Evolutionary conservation across 2,329 filamentous ascomycete species (phyloP).

Genomic region (Cadophora gregata): DNA sequence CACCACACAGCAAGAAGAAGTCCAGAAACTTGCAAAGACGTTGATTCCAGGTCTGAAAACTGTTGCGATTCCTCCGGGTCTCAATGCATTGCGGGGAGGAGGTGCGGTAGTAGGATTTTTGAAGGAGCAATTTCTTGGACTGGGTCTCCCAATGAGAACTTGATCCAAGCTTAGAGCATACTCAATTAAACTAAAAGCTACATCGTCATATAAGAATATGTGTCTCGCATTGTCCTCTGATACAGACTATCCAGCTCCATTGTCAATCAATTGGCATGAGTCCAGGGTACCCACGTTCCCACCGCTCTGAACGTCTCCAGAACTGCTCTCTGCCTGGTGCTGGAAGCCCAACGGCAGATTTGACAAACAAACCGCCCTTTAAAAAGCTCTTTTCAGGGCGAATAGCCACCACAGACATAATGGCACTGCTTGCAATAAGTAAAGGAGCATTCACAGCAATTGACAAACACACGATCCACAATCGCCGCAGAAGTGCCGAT

Average conservation of each 20-base stretch:
- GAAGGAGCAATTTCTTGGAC: conserved; percentile 14
- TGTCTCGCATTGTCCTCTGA: neutral
- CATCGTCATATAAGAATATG: neutral
- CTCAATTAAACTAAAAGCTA: neutral
- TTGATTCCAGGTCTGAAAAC: conserved; percentile 23
- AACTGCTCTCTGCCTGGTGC: conserved; percentile 24
- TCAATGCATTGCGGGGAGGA: conserved; percentile 21
- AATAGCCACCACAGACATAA: conserved; percentile 21
- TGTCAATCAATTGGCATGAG: conserved; percentile 15
- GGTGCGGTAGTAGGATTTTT: conserved; percentile 23
- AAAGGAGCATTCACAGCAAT: neutral
- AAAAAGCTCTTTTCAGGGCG: conserved; percentile 19
- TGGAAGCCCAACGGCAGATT: conserved; percentile 22
- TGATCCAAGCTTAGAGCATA: neutral
- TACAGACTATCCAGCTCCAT: neutral
- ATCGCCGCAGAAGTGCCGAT: conserved; percentile 27
- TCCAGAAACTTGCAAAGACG: conserved; percentile 4
- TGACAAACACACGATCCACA: conserved; percentile 24
- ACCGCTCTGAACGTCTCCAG: conserved; percentile 22
- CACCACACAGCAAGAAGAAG: conserved; percentile 7
- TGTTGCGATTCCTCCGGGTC: conserved; percentile 21
- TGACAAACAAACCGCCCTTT: conserved; percentile 28
- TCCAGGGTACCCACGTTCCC: conserved; percentile 24
- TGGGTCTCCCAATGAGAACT: conserved; percentile 13
- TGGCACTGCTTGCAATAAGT: conserved; percentile 14